Conservation (phyloP, 169 alveolate genomes). For the Plasmodium coatneyi region DNA sequence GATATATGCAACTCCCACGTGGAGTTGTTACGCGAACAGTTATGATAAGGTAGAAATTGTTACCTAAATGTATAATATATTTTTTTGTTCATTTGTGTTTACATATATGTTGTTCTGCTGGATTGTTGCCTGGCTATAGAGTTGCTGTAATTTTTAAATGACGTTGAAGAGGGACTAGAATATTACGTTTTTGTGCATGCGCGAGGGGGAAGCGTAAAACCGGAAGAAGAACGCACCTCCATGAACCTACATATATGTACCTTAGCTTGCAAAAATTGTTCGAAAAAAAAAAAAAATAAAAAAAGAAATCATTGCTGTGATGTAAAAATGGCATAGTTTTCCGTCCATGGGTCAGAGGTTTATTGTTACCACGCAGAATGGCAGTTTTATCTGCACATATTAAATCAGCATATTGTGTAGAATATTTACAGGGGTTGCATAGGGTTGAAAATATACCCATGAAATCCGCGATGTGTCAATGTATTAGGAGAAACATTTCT, state of each 20-base stretch:
- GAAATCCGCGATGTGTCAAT: neutral
- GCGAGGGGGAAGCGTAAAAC: neutral
- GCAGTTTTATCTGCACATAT: neutral
- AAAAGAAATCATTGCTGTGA: neutral
- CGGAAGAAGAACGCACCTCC: neutral
- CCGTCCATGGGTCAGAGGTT: neutral
- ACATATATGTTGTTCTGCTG: neutral
- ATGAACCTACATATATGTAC: neutral
- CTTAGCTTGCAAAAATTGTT: neutral
- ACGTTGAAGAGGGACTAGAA: neutral
- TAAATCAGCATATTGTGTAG: neutral
- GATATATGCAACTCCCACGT: neutral
- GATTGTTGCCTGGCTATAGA: neutral
- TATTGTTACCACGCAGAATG: neutral
- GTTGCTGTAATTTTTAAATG: neutral
- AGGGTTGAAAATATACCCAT: neutral
- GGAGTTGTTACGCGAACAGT: neutral
- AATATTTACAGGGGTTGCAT: neutral
- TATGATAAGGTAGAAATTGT: neutral
- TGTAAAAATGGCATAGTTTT: neutral
- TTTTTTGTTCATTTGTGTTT: neutral
- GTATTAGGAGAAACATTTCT: neutral
- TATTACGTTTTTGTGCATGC: neutral
- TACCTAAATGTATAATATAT: neutral
- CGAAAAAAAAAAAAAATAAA: neutral